Percentiles rank a stretch among this genome's conserved stretches.
Conservation (phyloP, 805 yeast genomes). For the Zygosaccharomyces siamensis region DNA sequence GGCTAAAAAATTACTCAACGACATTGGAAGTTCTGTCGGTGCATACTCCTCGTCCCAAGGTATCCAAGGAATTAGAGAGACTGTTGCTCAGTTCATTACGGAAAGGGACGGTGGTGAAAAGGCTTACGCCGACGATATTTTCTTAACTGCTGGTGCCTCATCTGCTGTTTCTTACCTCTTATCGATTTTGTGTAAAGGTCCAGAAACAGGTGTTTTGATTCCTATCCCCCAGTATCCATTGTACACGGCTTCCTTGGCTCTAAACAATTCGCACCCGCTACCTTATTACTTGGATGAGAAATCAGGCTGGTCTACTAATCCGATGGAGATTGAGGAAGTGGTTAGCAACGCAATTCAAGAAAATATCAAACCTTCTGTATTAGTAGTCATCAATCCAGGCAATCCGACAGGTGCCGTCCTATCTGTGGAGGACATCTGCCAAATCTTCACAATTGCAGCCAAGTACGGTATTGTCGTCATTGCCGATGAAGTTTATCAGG, state of each 20-base stretch:
- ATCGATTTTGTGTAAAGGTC: slow-evolving; percentile 62
- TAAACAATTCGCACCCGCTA: slow-evolving; percentile 75
- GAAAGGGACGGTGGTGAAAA: slow-evolving; percentile 72
- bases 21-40: slow-evolving; percentile 76
- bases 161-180: slow-evolving; percentile 82
- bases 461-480: slow-evolving; percentile 78
- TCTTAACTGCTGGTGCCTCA: slow-evolving; percentile 91
- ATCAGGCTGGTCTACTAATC: slow-evolving; percentile 77
- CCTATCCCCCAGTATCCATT: slow-evolving; percentile 98
- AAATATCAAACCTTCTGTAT: slow-evolving; percentile 63
- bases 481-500: slow-evolving; percentile 98
- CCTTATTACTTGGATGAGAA: slow-evolving; percentile 84
- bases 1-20: slow-evolving; percentile 54
- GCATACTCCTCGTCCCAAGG: slow-evolving; percentile 97
- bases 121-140: slow-evolving; percentile 67
- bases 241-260: slow-evolving; percentile 89
- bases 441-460: slow-evolving; percentile 75
- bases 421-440: slow-evolving; percentile 57
- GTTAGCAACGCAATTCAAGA: slow-evolving; percentile 45
- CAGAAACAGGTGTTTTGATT: slow-evolving; percentile 72
- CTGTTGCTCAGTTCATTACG: slow-evolving; percentile 76
- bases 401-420: slow-evolving; percentile 95
- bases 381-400: slow-evolving; percentile 96
- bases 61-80: slow-evolving; percentile 59
- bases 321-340: slow-evolving; percentile 54